Conservation (phyloP, 2,329 filamentous ascomycete genomes). For the Fonsecaea monophora region DNA sequence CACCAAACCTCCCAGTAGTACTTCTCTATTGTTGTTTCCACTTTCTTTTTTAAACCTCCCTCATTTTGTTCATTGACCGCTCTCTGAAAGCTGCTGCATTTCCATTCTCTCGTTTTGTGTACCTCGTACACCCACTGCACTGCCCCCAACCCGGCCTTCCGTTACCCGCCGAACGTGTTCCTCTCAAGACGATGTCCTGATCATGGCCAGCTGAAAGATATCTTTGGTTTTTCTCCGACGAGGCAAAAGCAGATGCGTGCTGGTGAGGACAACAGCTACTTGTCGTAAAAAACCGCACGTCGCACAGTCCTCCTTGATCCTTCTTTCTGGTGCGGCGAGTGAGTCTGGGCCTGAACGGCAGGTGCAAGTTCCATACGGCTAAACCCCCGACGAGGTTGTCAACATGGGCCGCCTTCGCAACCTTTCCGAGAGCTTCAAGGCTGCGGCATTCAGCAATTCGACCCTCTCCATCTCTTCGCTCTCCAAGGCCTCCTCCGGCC, state of each 20-base stretch:
- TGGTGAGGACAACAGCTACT: conserved; percentile 11
- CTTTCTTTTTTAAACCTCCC: conserved; percentile 8
- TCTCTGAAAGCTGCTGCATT: neutral
- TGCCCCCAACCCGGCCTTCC: conserved; percentile 17
- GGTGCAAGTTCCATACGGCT: conserved; percentile 16
- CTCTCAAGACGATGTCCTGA: neutral
- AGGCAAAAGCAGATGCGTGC: conserved; percentile 8
- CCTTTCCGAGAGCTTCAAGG: conserved; percentile 39
- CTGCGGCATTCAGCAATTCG: conserved; percentile 34
- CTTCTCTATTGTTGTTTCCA: conserved; percentile 1
- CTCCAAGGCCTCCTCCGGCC: conserved; percentile 27
- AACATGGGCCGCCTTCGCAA: conserved; percentile 40
- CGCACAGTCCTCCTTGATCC: conserved; percentile 22
- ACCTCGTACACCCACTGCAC: conserved; percentile 17
- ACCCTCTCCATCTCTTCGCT: conserved; percentile 27
- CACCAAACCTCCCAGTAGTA: conserved; percentile 1
- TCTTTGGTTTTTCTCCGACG: conserved; percentile 1
- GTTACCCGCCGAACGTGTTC: conserved; percentile 2
- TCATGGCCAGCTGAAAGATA: conserved; percentile 22
- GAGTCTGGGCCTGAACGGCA: neutral
- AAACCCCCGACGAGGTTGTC: conserved; percentile 9
- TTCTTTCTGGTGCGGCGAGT: conserved; percentile 5
- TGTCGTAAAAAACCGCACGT: conserved; percentile 4
- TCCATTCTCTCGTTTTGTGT: conserved; percentile 1
- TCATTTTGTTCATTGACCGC: conserved; percentile 18